phyloP scores from a whole-genome alignment of 805 yeast genomes.

The Zygoascus flipseniorum region DNA sequence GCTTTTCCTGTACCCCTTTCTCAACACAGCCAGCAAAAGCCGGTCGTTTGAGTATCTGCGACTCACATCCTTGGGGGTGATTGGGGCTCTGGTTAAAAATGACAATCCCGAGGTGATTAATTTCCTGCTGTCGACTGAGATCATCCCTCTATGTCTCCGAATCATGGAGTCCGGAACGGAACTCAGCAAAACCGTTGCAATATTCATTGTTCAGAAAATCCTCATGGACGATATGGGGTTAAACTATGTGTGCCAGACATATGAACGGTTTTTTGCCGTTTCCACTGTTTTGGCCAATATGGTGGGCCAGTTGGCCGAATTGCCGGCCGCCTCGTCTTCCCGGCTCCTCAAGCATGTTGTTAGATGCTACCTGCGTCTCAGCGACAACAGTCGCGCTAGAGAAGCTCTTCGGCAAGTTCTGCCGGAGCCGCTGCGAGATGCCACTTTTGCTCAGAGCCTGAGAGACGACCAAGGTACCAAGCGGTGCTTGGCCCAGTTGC shows the following conservation, averaged over 20 bases:
- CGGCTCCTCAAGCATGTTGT: constrained; percentile 87
- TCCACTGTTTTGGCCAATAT: constrained; percentile 77
- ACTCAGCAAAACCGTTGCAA: constrained; percentile 90
- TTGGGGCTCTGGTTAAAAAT: constrained; percentile 93
- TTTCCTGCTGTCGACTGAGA: constrained; percentile 88
- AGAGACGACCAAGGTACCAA: constrained; percentile 86
- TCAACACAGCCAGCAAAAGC: constrained; percentile 84
- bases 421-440: constrained; percentile 83
- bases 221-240: constrained; percentile 87
- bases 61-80: constrained; percentile 88
- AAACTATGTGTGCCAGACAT: constrained; percentile 87
- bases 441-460: constrained; percentile 68
- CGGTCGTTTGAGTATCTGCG: constrained; percentile 91
- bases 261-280: constrained; percentile 90
- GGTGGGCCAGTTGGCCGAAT: constrained; percentile 75
- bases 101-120: constrained; percentile 93
- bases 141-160: constrained; percentile 86
- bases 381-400: constrained; percentile 86
- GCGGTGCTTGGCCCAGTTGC: constrained; percentile 74
- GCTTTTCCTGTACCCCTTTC: constrained; percentile 83
- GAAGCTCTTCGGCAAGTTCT: constrained; percentile 73
- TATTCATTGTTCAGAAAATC: constrained; percentile 89
- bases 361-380: constrained; percentile 81
- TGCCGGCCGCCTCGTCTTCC: constrained; percentile 50
- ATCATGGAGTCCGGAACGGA: constrained; percentile 96